Percentiles rank a stretch among this genome's conserved stretches.
Evolutionary conservation across 2,329 filamentous ascomycete species (phyloP).

Genomic region (Beauveria caledonica): DNA sequence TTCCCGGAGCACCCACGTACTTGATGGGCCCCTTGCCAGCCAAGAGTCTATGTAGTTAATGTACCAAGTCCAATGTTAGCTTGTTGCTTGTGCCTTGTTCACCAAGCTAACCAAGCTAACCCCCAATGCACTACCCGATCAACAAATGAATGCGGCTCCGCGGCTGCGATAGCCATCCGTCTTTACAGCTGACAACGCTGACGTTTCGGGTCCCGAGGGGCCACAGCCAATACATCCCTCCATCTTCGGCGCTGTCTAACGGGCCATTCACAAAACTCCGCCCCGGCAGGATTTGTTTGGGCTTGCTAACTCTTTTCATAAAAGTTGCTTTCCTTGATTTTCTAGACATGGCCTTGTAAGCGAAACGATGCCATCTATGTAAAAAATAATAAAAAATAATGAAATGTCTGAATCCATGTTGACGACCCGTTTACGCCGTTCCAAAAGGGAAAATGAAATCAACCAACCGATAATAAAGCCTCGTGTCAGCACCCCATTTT

Average conservation of each 20-base stretch:
- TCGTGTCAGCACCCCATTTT: constrained; percentile 21
- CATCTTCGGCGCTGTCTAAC: neutral
- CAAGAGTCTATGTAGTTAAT: neutral
- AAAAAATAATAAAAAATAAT: neutral
- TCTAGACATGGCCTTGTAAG: neutral
- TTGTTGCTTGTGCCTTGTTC: neutral
- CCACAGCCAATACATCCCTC: neutral
- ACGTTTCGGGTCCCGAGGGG: constrained; percentile 1
- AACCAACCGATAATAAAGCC: neutral
- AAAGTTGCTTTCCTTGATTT: neutral
- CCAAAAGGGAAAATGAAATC: neutral
- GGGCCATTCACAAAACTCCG: neutral
- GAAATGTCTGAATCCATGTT: neutral
- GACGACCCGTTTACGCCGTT: constrained; percentile 19
- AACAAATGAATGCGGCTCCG: constrained; percentile 2
- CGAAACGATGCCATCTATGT: neutral
- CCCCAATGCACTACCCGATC: neutral
- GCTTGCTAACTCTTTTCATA: too few relatives aligned
- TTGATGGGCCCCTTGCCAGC: neutral
- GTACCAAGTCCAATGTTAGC: neutral
- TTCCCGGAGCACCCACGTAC: neutral
- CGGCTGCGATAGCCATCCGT: neutral
- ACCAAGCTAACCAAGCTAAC: neutral
- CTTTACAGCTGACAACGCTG: neutral
- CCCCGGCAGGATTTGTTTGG: too few relatives aligned